Base-by-base conservation (phyloP, 352 stramenopile genomes). In the Phytopythium aichiense region DNA sequence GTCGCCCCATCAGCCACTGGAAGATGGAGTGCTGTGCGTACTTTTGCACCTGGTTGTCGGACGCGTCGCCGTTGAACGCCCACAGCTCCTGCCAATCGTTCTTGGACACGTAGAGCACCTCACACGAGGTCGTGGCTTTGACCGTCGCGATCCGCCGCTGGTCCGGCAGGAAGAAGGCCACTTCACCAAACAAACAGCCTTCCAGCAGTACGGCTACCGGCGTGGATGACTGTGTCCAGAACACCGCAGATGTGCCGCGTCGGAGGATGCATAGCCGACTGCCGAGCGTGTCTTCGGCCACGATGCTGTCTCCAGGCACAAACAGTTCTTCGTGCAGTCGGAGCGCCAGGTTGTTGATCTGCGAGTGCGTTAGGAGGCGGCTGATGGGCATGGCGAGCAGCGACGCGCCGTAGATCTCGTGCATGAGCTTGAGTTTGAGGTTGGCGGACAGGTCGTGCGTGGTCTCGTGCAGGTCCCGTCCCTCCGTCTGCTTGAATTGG, bases 271-370 rank as follows among this genome's bases (percentile, higher is more conserved):
- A 94, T 18, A 94, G 64, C 1, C 76, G 63, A 22, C 48, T 81
- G 13, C 83, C 83, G 23, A 79, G 74, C 0, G 81, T 89, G 8
- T 85, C 71, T 61, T 92, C 79, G 0, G 66, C 68, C 4, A 88
- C 40, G 20, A 92, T 88, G 11, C 72, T 78, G 48, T 92, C 81
- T 5, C 81, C 81, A 2, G 81, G 79, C 33, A 92, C 87, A 49
- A 87, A 92, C 0, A 92, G 60, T 43, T 92, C 83, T 0, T 84
- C 72, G 13, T 76, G 61, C 0, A 94, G 68, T 15, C 83, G 68
- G 16, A 92, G 46, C 1, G 85, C 79, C 7, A 94, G 65, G 51
- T 87, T 89, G 50, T 89, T 88, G 9, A 89, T 62, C 30, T 92
- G 83, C 2, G 79, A 65, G 9, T 74, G 65, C 0, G 79, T 76